These are phyloP conservation scores for Venturia asperata DNA, from an alignment of 2,329 filamentous ascomycete genomes.

Conservation along the genomic window DNA sequence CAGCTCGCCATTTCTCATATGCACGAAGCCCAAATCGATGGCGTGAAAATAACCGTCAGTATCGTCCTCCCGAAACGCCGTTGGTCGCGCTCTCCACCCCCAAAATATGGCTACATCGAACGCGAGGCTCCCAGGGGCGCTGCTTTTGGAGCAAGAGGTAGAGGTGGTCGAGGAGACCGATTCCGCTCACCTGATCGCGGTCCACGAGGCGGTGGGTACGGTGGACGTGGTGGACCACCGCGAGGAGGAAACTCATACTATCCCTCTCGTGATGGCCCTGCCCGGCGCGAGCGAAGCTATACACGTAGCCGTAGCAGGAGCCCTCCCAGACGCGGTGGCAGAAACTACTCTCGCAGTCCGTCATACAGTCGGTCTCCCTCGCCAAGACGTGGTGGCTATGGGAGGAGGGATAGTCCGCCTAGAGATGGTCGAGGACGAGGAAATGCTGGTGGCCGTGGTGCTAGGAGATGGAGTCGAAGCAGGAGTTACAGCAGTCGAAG, in stretches of 20 bases:
- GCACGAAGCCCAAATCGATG: conserved; percentile 95
- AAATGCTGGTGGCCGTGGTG: conserved; percentile 20
- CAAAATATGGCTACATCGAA: conserved; percentile 17
- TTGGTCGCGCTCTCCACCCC: conserved; percentile 72
- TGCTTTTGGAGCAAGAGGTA: conserved; percentile 23
- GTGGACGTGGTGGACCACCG: conserved; percentile 11
- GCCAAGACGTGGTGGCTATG: conserved; percentile 23
- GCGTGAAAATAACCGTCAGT: conserved; percentile 73
- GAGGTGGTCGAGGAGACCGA: conserved; percentile 16
- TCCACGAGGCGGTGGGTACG: conserved; percentile 5
- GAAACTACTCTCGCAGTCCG: conserved; percentile 28
- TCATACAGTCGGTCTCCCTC: conserved; percentile 23
- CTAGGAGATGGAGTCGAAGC: conserved; percentile 30
- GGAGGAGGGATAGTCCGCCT: conserved; percentile 35
- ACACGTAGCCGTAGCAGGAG: conserved; percentile 15
- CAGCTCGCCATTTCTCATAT: conserved; percentile 89
- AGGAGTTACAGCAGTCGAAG: conserved; percentile 25
- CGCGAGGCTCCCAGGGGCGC: conserved; percentile 23
- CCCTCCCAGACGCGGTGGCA: conserved; percentile 9
- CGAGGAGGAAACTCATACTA: conserved; percentile 9
- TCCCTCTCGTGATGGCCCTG: neutral
- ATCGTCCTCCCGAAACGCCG: conserved; percentile 80
- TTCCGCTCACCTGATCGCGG: conserved; percentile 8
- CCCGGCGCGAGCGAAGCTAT: conserved; percentile 15
- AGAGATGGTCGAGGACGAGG: conserved; percentile 13